Evolutionary conservation across 345 rosid genomes (phyloP).

Genomic region (Citrus hindsii): DNA sequence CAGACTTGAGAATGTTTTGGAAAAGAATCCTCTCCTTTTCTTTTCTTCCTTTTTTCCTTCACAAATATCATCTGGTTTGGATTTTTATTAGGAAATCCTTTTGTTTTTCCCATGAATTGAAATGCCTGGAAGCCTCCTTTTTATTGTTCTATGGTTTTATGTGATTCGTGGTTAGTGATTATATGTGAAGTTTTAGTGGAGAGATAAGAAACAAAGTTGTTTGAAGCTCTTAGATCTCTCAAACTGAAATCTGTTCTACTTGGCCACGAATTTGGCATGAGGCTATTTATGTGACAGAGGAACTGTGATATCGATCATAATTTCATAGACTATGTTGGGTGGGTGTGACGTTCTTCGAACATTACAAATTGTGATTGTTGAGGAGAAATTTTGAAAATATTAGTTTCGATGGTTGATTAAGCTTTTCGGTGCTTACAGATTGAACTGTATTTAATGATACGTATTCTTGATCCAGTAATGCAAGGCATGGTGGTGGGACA

Average conservation of each 20-base stretch:
- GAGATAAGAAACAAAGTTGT: background rate
- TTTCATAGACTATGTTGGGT: background rate
- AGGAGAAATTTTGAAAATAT: background rate
- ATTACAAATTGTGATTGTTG: background rate
- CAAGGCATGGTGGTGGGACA: conserved; percentile 85
- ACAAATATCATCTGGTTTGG: background rate
- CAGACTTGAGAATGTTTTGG: background rate
- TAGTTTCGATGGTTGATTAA: background rate
- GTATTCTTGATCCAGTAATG: conserved; percentile 58
- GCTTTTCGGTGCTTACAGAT: background rate
- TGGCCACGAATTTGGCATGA: background rate
- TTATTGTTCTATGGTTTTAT: background rate
- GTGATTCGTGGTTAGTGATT: background rate
- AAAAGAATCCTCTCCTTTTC: background rate
- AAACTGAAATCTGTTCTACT: background rate
- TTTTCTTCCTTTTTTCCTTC: background rate
- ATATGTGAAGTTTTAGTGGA: background rate
- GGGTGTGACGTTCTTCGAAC: background rate
- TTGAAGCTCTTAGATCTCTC: background rate
- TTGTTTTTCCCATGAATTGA: background rate
- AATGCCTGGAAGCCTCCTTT: background rate
- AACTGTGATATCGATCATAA: background rate
- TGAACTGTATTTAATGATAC: too few species aligned
- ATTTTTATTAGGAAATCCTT: background rate
- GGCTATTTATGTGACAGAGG: background rate